Base-by-base conservation (phyloP, 129 eudicot species). In the Cynara cardunculus region DNA sequence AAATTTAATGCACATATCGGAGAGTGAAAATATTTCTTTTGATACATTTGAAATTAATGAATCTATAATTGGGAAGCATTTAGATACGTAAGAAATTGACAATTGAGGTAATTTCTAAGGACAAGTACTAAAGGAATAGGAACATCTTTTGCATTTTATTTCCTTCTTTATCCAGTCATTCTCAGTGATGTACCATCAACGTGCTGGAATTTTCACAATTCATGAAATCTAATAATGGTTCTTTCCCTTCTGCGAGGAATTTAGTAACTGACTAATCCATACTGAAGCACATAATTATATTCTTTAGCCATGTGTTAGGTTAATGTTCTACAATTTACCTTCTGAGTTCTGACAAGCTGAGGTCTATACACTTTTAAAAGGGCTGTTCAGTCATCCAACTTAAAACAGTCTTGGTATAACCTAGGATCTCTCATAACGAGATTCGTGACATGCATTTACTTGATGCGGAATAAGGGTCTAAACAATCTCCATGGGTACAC, bases 61-160 rank as follows among this genome's bases (percentile, higher is more conserved):
- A 56, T 76, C 41, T 76, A 69, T 56, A 39, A 30, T 44, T 11
- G 27, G 56, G 69, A 49, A 46, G 69, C 46, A 68, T 81, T 74
- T 30, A 28, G 61, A 46, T 70, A 82, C 62, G 21, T 76, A 70
- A 76, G 73, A 82, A 69, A 19, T 12, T 34, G 76, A 49, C 81
- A 75, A 5, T 56, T 82, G 7, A 59, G 66, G 81, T 75, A 49
- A 32, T 75, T 16, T n/a, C 3, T 74, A 53, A 37, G 71, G 71
- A 76, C 37, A 12, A 56, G 46, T 6, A 6, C 46, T 0, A 44
- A 44, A 69, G 74, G 74, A 67, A 65, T 49, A 7, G 26, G 39
- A 65, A 31, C 46, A 31, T 9, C 44, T 25, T 2, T 61, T 7
- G 73, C 65, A 34, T 79, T 53, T 56, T 80, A 8, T 49, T 32